These are phyloP conservation scores for Juncus inflexus DNA, from an alignment of 176 grass and related monocot species.

Conservation along the genomic window DNA sequence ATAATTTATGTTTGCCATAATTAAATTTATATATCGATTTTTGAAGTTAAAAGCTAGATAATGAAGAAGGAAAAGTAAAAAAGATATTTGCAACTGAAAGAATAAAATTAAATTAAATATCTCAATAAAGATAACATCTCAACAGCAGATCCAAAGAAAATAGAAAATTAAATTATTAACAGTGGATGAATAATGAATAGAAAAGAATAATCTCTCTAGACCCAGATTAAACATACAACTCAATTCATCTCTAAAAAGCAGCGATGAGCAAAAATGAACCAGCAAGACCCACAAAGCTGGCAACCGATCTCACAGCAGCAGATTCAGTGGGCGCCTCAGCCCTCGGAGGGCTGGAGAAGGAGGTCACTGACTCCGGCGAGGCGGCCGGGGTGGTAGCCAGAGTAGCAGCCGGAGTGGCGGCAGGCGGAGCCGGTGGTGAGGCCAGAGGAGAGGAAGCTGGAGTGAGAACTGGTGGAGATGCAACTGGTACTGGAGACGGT, in stretches of 20 bases:
- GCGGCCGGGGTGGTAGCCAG: neutral
- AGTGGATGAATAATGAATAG: no score
- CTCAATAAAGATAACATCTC: no score
- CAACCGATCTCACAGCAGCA: slow-evolving; percentile 6
- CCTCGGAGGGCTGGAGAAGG: neutral
- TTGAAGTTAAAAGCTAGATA: neutral
- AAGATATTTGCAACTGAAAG: no score
- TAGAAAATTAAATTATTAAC: no score
- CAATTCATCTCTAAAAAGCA: slow-evolving; percentile 20
- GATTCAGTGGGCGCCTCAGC: slow-evolving; percentile 14
- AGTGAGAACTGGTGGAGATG: slow-evolving; percentile 11
- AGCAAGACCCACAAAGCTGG: slow-evolving; percentile 12
- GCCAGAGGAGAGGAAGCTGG: slow-evolving; percentile 15
- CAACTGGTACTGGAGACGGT: slow-evolving; percentile 21
- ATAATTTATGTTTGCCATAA: neutral
- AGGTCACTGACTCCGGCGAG: neutral
- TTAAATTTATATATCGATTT: neutral
- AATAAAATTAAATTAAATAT: no score
- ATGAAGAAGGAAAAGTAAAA: neutral
- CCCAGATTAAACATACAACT: neutral
- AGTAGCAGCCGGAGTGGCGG: slow-evolving; percentile 3
- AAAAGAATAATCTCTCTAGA: no score
- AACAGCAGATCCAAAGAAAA: no score
- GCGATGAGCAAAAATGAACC: slow-evolving; percentile 8
- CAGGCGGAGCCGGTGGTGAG: slow-evolving; percentile 4